These are phyloP conservation scores for Eucalyptus victrix DNA, from an alignment of 345 rosid species.

Conservation along the genomic window DNA sequence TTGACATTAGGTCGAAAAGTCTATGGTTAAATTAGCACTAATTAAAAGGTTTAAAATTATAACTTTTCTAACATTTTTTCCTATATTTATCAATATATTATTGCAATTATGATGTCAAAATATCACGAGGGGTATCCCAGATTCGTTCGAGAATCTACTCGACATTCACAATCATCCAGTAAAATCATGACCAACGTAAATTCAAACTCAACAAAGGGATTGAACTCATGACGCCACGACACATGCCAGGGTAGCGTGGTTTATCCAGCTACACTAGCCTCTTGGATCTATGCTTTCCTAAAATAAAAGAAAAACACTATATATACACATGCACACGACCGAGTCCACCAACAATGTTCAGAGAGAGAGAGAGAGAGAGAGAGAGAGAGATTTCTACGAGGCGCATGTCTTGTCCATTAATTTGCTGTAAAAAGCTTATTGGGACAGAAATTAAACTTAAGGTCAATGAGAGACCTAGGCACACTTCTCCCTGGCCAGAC, in stretches of 20 bases:
- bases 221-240: neutral
- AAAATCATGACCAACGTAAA: neutral
- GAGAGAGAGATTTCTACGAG: neutral
- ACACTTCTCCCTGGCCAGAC: neutral
- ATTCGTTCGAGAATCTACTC: neutral
- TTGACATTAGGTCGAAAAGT: rapidly evolving
- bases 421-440: neutral
- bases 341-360: neutral
- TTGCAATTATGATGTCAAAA: neutral
- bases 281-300: neutral
- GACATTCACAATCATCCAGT: neutral
- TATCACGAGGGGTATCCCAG: neutral
- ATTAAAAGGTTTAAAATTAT: too few species aligned
- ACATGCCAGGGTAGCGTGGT: neutral
- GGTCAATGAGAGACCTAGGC: neutral
- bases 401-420: neutral
- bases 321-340: neutral
- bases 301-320: neutral
- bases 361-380: neutral
- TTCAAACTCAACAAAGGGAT: neutral
- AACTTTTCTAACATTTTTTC: too few species aligned
- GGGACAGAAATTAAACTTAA: neutral
- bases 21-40: too few species aligned
- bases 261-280: neutral
- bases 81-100: neutral